phyloP scores from a whole-genome alignment of 2,329 filamentous ascomycete species.

The Neonectria sp. region DNA sequence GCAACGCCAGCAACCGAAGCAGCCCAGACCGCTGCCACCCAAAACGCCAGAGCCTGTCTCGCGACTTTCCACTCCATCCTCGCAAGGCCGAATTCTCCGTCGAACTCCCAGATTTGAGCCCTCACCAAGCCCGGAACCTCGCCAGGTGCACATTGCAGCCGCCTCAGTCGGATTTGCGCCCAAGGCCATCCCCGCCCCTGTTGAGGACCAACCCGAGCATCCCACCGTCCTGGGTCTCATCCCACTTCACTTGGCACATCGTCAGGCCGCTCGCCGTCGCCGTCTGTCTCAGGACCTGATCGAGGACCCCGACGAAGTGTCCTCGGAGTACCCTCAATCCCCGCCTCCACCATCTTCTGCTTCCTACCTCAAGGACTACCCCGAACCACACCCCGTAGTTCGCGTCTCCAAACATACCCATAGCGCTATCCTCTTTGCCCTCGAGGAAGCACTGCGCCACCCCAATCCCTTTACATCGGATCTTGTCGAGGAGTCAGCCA shows the following conservation, averaged over 20 bases:
- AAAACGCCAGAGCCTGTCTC: slow-evolving; percentile 56
- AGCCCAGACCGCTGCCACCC: slow-evolving; percentile 45
- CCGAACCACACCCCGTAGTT: slow-evolving; percentile 63
- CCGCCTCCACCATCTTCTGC: slow-evolving; percentile 46
- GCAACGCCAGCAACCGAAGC: slow-evolving; percentile 66
- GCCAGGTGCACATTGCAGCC: slow-evolving; percentile 62
- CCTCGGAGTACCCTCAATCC: slow-evolving; percentile 50
- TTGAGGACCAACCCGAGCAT: slow-evolving; percentile 42
- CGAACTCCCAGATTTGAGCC: slow-evolving; percentile 67
- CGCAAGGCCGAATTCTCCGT: slow-evolving; percentile 63
- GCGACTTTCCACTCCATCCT: slow-evolving; percentile 63
- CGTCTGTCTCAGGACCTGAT: slow-evolving; percentile 66
- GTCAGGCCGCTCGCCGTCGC: slow-evolving; percentile 48
- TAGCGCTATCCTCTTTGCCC: slow-evolving; percentile 90
- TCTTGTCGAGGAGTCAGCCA: slow-evolving; percentile 87
- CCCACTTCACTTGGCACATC: slow-evolving; percentile 59
- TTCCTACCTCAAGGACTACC: slow-evolving; percentile 51
- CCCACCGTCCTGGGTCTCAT: slow-evolving; percentile 47
- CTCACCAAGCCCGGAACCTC: slow-evolving; percentile 60
- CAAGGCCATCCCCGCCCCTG: slow-evolving; percentile 48
- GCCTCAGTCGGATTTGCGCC: slow-evolving; percentile 65
- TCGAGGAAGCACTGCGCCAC: slow-evolving; percentile 90
- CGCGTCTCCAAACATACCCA: slow-evolving; percentile 88
- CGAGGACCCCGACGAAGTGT: slow-evolving; percentile 60
- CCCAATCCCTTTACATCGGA: slow-evolving; percentile 89